phyloP scores from a whole-genome alignment of 345 rosid genomes.

The Microthlaspi erraticum region DNA sequence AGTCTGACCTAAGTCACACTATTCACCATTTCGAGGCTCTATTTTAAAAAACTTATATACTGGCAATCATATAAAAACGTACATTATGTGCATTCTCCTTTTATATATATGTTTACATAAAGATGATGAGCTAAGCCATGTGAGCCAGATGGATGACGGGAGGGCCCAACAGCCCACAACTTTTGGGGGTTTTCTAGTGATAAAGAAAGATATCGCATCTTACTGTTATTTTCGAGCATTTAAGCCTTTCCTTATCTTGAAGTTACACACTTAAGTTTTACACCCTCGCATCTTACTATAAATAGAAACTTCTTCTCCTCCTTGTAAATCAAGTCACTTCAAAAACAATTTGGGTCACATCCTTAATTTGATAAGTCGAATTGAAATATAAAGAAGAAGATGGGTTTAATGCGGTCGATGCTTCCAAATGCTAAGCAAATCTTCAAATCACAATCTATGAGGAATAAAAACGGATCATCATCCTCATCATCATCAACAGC shows the following conservation, averaged over 20 bases:
- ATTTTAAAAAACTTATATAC: constrained; percentile 22
- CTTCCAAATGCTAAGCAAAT: constrained; percentile 47
- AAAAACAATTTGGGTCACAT: background rate
- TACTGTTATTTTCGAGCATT: constrained; percentile 16
- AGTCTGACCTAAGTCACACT: constrained; percentile 30
- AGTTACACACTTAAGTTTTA: constrained; percentile 12
- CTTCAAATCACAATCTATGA: constrained; percentile 45
- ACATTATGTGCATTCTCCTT: constrained; percentile 20
- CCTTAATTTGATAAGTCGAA: background rate
- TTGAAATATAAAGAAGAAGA: constrained; percentile 27
- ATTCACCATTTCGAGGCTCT: constrained; percentile 43
- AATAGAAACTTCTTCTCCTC: constrained; percentile 33
- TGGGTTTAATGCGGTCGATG: constrained; percentile 47
- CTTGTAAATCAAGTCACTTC: constrained; percentile 38
- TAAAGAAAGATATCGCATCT: constrained; percentile 5
- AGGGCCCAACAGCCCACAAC: constrained; percentile 44
- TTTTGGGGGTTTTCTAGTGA: constrained; percentile 23
- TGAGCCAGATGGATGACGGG: constrained; percentile 38
- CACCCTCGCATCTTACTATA: constrained; percentile 23
- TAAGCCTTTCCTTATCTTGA: constrained; percentile 30
- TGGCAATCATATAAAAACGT: constrained; percentile 26
- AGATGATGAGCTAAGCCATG: constrained; percentile 45
- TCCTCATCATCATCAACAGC: constrained; percentile 22
- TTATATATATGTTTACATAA: constrained; percentile 11
- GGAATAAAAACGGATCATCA: constrained; percentile 34